phyloP scores from a whole-genome alignment of 257 asterid species.

The Forsythia viridissima region DNA sequence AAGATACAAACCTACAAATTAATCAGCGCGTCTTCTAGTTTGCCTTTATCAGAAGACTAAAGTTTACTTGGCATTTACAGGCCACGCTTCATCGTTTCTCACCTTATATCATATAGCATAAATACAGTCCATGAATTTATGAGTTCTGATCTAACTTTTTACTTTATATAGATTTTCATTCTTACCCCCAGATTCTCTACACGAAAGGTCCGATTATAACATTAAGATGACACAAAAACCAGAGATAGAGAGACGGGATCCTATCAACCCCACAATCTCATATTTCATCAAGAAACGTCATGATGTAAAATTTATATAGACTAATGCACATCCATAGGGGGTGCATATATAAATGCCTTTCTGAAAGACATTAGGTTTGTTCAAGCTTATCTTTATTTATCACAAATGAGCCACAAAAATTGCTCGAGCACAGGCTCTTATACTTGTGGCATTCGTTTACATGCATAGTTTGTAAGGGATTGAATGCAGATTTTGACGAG shows the following conservation, averaged over 20 bases:
- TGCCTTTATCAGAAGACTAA: neutral
- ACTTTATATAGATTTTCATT: neutral
- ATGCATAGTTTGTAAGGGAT: neutral
- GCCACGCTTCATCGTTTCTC: neutral
- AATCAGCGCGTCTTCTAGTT: neutral
- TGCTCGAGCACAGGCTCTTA: neutral
- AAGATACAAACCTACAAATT: neutral
- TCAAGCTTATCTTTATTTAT: neutral
- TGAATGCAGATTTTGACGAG: neutral
- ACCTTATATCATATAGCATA: neutral
- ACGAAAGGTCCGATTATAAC: neutral
- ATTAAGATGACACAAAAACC: neutral
- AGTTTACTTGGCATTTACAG: neutral
- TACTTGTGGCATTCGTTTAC: too few relatives aligned
- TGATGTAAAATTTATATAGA: too few relatives aligned
- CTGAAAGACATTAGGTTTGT: neutral
- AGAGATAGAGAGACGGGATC: neutral
- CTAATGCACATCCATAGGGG: too few relatives aligned
- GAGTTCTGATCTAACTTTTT: neutral
- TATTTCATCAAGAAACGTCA: neutral
- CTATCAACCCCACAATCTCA: neutral
- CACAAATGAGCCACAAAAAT: neutral
- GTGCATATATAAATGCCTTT: too few relatives aligned
- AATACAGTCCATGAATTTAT: neutral
- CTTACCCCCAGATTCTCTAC: too few relatives aligned